Evolutionary conservation across 129 eudicot genomes (phyloP).

Genomic region (Pittosporum tobira): DNA sequence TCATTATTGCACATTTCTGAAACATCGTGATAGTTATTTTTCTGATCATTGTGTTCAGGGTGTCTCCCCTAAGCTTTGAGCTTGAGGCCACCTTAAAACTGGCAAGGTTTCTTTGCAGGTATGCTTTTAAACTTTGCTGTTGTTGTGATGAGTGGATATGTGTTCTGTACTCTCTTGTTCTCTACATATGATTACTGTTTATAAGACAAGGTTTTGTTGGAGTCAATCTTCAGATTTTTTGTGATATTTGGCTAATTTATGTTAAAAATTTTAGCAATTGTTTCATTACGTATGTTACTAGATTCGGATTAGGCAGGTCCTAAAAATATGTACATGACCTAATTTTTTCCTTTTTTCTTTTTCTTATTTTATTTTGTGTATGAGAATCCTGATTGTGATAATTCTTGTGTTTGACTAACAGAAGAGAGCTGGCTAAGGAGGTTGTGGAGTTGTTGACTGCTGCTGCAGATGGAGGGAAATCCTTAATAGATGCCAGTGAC

Average conservation of each 20-base stretch:
- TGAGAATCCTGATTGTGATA: no score
- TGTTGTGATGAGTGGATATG: neutral
- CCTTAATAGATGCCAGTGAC: constrained; percentile 93
- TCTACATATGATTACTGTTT: no score
- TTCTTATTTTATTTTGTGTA: constrained; percentile 11
- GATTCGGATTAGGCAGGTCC: neutral
- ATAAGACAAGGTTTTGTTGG: no score
- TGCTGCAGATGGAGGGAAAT: constrained; percentile 94
- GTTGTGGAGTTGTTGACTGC: constrained; percentile 87
- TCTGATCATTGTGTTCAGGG: constrained; percentile 43
- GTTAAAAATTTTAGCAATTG: neutral
- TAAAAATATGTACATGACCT: neutral
- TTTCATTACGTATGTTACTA: constrained; percentile 5
- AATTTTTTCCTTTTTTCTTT: neutral
- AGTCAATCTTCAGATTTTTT: no score
- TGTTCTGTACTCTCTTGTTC: neutral
- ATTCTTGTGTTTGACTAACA: constrained; percentile 29
- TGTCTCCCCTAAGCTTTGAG: constrained; percentile 97
- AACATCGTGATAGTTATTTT: neutral
- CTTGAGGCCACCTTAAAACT: constrained; percentile 93
- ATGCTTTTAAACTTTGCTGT: constrained; percentile 13
- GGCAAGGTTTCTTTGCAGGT: constrained; percentile 98
- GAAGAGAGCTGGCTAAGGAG: constrained; percentile 87
- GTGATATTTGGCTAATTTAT: no score
- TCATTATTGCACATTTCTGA: neutral